phyloP scores from a whole-genome alignment of 2,329 filamentous ascomycete species.

The Trichoderma sp. region DNA sequence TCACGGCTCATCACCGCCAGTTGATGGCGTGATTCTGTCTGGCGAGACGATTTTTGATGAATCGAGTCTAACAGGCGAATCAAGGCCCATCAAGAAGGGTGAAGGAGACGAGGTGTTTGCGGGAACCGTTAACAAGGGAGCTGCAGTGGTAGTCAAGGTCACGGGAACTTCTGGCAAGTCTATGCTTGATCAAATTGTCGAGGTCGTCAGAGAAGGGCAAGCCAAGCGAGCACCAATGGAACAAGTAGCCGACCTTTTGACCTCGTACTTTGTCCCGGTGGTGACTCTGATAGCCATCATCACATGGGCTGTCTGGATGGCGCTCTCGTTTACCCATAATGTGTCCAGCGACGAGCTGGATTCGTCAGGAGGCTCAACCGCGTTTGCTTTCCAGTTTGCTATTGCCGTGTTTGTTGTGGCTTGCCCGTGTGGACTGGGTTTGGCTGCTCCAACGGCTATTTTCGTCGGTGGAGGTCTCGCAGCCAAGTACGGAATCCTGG shows the following conservation, averaged over 20 bases:
- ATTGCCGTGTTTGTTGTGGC: slow-evolving; percentile 87
- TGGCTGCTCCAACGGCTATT: slow-evolving; percentile 83
- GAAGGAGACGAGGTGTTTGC: slow-evolving; percentile 67
- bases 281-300: slow-evolving; percentile 68
- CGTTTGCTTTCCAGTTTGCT: slow-evolving; percentile 78
- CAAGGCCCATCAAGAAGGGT: slow-evolving; percentile 64
- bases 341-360: slow-evolving; percentile 60
- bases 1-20: slow-evolving; percentile 80
- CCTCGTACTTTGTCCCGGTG: slow-evolving; percentile 74
- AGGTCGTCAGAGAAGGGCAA: slow-evolving; percentile 75
- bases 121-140: slow-evolving; percentile 72
- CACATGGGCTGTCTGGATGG: slow-evolving; percentile 73
- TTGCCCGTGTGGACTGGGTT: slow-evolving; percentile 79
- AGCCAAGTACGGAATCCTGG: slow-evolving; percentile 76
- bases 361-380: slow-evolving; percentile 63
- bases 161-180: slow-evolving; percentile 67
- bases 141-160: slow-evolving; percentile 62
- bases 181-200: slow-evolving; percentile 79
- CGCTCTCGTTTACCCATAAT: slow-evolving; percentile 58
- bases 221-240: slow-evolving; percentile 75
- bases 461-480: slow-evolving; percentile 82
- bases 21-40: slow-evolving; percentile 69
- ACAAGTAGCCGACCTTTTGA: slow-evolving; percentile 70
- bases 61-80: slow-evolving; percentile 83
- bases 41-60: slow-evolving; percentile 78